Evolutionary conservation across 2,329 filamentous ascomycete genomes (phyloP).

Genomic region (Scolecobasidium constrictum): DNA sequence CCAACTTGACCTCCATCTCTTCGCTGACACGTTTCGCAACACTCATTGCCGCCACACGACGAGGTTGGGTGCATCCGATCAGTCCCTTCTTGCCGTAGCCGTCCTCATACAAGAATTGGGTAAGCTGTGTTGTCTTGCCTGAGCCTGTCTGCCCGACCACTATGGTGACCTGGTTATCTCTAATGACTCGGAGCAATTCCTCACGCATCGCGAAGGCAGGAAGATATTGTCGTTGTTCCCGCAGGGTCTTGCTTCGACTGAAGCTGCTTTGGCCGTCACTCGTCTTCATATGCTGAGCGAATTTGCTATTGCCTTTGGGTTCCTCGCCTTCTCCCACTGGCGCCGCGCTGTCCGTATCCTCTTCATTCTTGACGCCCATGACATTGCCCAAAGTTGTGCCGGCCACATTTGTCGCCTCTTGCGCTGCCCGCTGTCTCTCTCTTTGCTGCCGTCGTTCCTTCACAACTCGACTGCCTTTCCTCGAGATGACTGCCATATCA

Average conservation of each 20-base stretch:
- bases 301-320: slow-evolving; percentile 60
- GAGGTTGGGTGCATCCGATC: slow-evolving; percentile 93
- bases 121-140: slow-evolving; percentile 94
- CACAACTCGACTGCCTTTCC: slow-evolving; percentile 89
- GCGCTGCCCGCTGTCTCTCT: slow-evolving; percentile 86
- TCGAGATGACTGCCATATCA: slow-evolving; percentile 96
- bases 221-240: slow-evolving; percentile 84
- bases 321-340: slow-evolving; percentile 61
- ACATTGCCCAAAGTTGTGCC: slow-evolving; percentile 89
- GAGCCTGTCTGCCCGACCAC: slow-evolving; percentile 96
- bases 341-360: slow-evolving; percentile 75
- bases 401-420: slow-evolving; percentile 85
- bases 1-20: slow-evolving; percentile 92
- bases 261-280: slow-evolving; percentile 76
- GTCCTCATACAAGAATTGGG: slow-evolving; percentile 92
- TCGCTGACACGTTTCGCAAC: slow-evolving; percentile 96
- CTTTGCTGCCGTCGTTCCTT: slow-evolving; percentile 84
- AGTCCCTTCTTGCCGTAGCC: slow-evolving; percentile 80
- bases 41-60: slow-evolving; percentile 96
- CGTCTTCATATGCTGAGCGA: slow-evolving; percentile 82
- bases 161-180: slow-evolving; percentile 94
- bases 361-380: slow-evolving; percentile 81
- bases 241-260: slow-evolving; percentile 80
- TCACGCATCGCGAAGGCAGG: slow-evolving; percentile 95
- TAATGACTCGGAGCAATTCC: slow-evolving; percentile 79